Percentiles rank a stretch among this genome's conserved stretches.
Evolutionary conservation across 495 filamentous ascomycete species (phyloP).

Genomic region (Podospora bellae-mahoneyi): DNA sequence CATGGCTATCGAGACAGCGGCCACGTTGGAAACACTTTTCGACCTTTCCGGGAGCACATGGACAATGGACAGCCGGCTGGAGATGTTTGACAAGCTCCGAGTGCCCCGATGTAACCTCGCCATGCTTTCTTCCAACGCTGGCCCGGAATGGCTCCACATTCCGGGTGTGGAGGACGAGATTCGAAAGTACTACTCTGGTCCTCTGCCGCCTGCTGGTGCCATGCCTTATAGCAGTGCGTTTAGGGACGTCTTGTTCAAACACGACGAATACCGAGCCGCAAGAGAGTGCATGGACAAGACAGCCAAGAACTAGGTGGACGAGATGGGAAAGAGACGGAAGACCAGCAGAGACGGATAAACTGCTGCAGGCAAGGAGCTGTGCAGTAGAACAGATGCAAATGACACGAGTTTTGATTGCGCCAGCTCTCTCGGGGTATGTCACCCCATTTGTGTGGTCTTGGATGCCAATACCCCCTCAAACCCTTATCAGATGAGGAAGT

Average conservation of each 20-base stretch:
- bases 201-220: constrained; percentile 22
- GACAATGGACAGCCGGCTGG: constrained; percentile 16
- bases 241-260: constrained; percentile 30
- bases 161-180: constrained; percentile 32
- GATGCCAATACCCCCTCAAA: no score
- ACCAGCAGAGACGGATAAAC: not conserved
- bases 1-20: constrained; percentile 30
- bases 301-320: not conserved
- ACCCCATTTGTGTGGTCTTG: not conserved
- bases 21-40: constrained; percentile 30
- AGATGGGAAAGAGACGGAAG: constrained; percentile 1
- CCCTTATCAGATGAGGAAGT: not conserved
- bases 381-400: not conserved
- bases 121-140: constrained; percentile 33
- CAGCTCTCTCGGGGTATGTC: not conserved
- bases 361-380: not conserved
- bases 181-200: constrained; percentile 29
- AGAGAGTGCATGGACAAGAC: constrained; percentile 17
- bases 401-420: not conserved
- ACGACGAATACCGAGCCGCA: constrained; percentile 28
- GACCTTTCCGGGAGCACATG: constrained; percentile 8
- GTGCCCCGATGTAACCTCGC: constrained; percentile 33
- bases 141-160: constrained; percentile 21
- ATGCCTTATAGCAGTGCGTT: constrained; percentile 26
- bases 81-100: constrained; percentile 29